Evolutionary conservation across 257 asterid species (phyloP).

Genomic region (Penstemon davidsonii): DNA sequence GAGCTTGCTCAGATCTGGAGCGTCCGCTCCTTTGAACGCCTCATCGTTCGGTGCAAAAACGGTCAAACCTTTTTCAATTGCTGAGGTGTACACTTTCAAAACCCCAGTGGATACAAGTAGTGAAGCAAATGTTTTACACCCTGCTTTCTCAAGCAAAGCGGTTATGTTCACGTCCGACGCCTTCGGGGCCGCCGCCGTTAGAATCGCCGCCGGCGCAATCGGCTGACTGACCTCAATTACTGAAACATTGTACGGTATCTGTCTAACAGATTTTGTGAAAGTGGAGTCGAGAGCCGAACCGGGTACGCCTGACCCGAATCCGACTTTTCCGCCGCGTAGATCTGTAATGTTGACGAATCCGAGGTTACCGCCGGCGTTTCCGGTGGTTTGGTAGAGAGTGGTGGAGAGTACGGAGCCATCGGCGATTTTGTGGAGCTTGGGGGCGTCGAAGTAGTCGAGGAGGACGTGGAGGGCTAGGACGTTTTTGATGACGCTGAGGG

Average conservation of each 20-base stretch:
- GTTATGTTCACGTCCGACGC: conserved; percentile 59
- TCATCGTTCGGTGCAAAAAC: conserved; percentile 90
- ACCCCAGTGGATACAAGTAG: conserved; percentile 62
- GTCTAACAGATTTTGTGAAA: conserved; percentile 57
- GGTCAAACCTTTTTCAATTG: conserved; percentile 64
- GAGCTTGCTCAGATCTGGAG: conserved; percentile 70
- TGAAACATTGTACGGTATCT: conserved; percentile 71
- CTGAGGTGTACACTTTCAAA: conserved; percentile 53
- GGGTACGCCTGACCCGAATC: conserved; percentile 78
- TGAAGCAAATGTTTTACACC: conserved; percentile 80
- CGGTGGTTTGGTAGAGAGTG: conserved; percentile 90
- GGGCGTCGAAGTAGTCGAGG: conserved; percentile 81
- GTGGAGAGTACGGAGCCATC: conserved; percentile 83
- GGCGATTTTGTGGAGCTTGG: conserved; percentile 81
- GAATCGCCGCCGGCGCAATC: conserved; percentile 63
- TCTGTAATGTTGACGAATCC: conserved; percentile 93
- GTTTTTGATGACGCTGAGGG: conserved; percentile 63
- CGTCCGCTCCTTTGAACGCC: conserved; percentile 67
- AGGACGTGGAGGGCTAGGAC: conserved; percentile 71
- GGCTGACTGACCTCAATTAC: conserved; percentile 73
- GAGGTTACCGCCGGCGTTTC: conserved; percentile 71
- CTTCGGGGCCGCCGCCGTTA: conserved; percentile 66
- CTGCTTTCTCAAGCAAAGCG: conserved; percentile 73
- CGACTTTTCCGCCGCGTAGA: conserved; percentile 80
- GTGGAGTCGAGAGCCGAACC: conserved; percentile 66